Base-by-base conservation (phyloP, 768 basidiomycete species). In the Myochromella boudieri region DNA sequence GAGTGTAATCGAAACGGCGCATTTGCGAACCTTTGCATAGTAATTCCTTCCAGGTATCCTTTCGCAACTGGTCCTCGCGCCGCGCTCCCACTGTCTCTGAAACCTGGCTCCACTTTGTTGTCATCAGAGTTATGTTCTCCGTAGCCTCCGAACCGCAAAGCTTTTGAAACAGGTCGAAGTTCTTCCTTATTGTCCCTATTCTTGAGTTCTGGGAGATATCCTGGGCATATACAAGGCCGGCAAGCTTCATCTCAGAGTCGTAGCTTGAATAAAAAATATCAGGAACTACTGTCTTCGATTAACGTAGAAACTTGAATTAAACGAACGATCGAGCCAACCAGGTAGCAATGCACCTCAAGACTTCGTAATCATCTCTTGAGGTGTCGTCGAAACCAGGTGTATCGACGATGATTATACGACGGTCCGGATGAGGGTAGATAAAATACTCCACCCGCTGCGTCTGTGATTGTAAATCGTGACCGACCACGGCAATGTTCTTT, bases 321-420 rank as follows among this genome's bases (percentile, higher is more conserved):
- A n/a, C 46, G 29, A 15, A 48, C 46, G 38, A 40, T 14, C 12
- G 14, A 17, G n/a, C 39, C 7, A 59, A n/a, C n/a, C n/a, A n/a
- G n/a, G n/a, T n/a, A n/a, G n/a, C n/a, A n/a, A n/a, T n/a, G n/a
- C n/a, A n/a, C 28, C 59, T 57, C 60, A 8, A 42, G 32, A 14
- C 52, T 43, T 36, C 60, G 14, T 44, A 41, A 33, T 60, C 59
- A 11, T 56, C 51, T 20, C 59, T 49, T 29, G 58, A 28, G 20
- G n/a, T n/a, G n/a, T n/a, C n/a, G n/a, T n/a, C n/a, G n/a, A n/a
- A n/a, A n/a, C n/a, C n/a, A n/a, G n/a, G n/a, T n/a, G n/a, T n/a
- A n/a, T n/a, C n/a, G n/a, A n/a, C n/a, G n/a, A n/a, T n/a, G n/a
- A n/a, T n/a, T n/a, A 62, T 38, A 15, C 43, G 50, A 12, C 33